phyloP scores from a whole-genome alignment of 768 basidiomycete species.

The Tephrocybe sp. region DNA sequence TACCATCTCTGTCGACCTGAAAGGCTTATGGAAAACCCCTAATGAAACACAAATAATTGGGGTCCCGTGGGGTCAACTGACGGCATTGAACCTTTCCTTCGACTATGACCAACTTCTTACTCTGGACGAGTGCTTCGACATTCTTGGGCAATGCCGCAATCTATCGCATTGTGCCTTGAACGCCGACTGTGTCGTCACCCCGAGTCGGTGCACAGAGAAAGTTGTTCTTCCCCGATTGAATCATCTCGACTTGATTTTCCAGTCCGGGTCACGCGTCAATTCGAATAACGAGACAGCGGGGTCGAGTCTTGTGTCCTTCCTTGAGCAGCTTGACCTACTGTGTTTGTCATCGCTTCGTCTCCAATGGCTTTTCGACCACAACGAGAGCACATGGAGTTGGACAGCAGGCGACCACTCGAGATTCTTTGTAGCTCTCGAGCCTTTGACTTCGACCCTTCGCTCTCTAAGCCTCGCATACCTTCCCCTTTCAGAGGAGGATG shows the following conservation, averaged over 20 bases:
- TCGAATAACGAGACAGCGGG: conserved; percentile 17
- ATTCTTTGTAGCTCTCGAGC: conserved; percentile 30
- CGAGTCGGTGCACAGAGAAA: conserved; percentile 2
- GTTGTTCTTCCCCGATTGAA: conserved; percentile 30
- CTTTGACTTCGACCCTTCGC: conserved; percentile 26
- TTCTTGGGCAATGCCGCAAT: conserved; percentile 31
- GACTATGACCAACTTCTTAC: conserved; percentile 32
- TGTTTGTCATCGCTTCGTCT: conserved; percentile 31
- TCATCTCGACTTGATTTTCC: conserved; percentile 32
- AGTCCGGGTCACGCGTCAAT: conserved; percentile 18
- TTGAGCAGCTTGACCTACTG: conserved; percentile 29
- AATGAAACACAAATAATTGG: conserved; percentile 25
- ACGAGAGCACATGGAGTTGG: conserved; percentile 8
- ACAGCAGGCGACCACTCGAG: conserved; percentile 16
- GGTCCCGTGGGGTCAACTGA: conserved; percentile 42
- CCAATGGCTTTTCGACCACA: conserved; percentile 31
- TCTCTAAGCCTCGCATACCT: conserved; percentile 37
- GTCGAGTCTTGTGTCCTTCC: conserved; percentile 28
- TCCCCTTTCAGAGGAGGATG: conserved; percentile 33
- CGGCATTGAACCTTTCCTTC: conserved; percentile 34
- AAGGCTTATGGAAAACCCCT: conserved; percentile 23
- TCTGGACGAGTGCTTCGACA: conserved; percentile 34
- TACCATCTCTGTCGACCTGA: conserved; percentile 31
- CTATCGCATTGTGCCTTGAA: conserved; percentile 33
- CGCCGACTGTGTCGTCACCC: conserved; percentile 28